phyloP scores from a whole-genome alignment of 2,329 filamentous ascomycete species.

The Sarocladium strictum region DNA sequence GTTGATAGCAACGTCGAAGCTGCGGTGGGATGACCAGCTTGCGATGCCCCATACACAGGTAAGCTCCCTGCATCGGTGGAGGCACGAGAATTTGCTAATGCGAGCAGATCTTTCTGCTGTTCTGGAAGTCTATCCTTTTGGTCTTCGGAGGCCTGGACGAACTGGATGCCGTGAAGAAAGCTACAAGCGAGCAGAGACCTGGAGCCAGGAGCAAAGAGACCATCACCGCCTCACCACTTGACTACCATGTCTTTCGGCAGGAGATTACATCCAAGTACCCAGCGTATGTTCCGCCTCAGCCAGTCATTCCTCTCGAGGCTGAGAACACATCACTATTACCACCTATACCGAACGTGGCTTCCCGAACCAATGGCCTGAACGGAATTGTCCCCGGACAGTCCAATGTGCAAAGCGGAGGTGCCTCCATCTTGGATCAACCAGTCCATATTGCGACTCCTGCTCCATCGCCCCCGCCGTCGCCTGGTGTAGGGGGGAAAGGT shows the following conservation, averaged over 20 bases:
- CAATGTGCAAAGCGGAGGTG: slow-evolving; percentile 49
- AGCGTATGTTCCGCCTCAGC: slow-evolving; percentile 84
- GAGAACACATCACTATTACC: slow-evolving; percentile 90
- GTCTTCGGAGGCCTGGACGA: slow-evolving; percentile 75
- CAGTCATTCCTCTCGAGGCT: slow-evolving; percentile 76
- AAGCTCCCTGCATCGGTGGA: slow-evolving; percentile 19
- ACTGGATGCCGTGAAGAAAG: slow-evolving; percentile 67
- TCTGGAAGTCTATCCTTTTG: slow-evolving; percentile 89
- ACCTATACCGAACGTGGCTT: slow-evolving; percentile 70
- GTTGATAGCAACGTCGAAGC: slow-evolving; percentile 59
- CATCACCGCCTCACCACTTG: slow-evolving; percentile 87
- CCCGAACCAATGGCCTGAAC: slow-evolving; percentile 51
- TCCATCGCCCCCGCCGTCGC: slow-evolving; percentile 90
- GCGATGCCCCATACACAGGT: slow-evolving; percentile 58
- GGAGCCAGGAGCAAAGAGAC: slow-evolving; percentile 64
- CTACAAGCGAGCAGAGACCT: slow-evolving; percentile 55
- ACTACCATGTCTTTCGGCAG: slow-evolving; percentile 94
- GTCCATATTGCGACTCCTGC: slow-evolving; percentile 98
- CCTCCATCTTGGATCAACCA: slow-evolving; percentile 88
- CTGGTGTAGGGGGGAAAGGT: slow-evolving; percentile 78
- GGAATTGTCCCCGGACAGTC: slow-evolving; percentile 55
- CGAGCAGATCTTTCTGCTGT: slow-evolving; percentile 64
- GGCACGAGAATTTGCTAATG: slow-evolving; percentile 16
- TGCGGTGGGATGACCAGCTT: slow-evolving; percentile 68
- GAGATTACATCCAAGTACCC: slow-evolving; percentile 98